These are phyloP conservation scores for Coniochaeta sp. DNA, from an alignment of 2,329 filamentous ascomycete genomes.

Conservation along the genomic window DNA sequence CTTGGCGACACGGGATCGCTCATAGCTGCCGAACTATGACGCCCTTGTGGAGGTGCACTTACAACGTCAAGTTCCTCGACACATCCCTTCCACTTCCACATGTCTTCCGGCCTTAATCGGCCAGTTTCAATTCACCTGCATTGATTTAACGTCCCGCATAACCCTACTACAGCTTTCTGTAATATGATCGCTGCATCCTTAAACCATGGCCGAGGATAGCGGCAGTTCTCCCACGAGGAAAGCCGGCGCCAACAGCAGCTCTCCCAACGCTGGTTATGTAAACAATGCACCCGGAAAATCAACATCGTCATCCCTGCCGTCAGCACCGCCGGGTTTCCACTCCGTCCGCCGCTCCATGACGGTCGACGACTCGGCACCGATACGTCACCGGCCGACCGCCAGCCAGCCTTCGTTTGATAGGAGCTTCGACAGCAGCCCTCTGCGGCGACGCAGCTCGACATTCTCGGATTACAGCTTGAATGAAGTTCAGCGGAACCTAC, in stretches of 20 bases:
- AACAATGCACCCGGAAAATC: not conserved
- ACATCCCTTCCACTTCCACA: too few relatives aligned
- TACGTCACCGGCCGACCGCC: constrained; percentile 5
- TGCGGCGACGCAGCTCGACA: constrained; percentile 62
- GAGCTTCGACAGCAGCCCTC: constrained; percentile 24
- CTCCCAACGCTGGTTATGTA: not conserved
- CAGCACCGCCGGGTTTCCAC: constrained; percentile 4
- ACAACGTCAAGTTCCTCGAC: not conserved
- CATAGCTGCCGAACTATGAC: not conserved
- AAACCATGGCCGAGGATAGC: constrained; percentile 3
- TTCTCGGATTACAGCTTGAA: constrained; percentile 70
- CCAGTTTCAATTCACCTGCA: too few relatives aligned
- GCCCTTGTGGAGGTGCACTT: not conserved
- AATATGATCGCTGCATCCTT: not conserved
- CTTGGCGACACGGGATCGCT: not conserved
- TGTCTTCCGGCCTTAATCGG: too few relatives aligned
- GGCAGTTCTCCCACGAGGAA: constrained; percentile 1
- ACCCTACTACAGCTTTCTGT: not conserved
- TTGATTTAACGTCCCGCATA: not conserved
- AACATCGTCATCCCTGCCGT: constrained; percentile 10
- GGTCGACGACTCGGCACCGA: constrained; percentile 7
- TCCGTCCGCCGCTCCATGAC: constrained; percentile 10
- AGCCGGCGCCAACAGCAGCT: not conserved
- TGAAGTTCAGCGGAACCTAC: constrained; percentile 57
- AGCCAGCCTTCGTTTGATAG: constrained; percentile 9